Percentiles rank a stretch among this genome's conserved stretches.
Evolutionary conservation across 129 eudicot species (phyloP).

Genomic region (Oenanthe sinensis): DNA sequence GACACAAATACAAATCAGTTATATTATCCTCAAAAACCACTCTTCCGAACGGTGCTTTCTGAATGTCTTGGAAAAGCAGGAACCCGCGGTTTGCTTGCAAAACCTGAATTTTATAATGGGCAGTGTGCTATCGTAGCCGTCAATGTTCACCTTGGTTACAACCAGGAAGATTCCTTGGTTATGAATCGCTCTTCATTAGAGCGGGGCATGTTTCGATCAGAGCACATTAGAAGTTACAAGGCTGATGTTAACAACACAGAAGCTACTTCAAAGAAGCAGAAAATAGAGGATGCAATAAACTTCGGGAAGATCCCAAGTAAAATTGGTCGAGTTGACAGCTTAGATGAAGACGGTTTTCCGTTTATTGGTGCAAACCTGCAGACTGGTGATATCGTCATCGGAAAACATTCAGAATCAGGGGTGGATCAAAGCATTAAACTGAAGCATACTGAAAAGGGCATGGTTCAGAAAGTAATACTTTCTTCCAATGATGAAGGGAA

Average conservation of each 20-base stretch:
- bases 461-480: constrained; percentile 78
- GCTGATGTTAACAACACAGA: constrained; percentile 68
- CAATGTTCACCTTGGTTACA: constrained; percentile 74
- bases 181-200: constrained; percentile 87
- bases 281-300: constrained; percentile 39
- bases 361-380: constrained; percentile 70
- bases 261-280: constrained; percentile 38
- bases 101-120: constrained; percentile 42
- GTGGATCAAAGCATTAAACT: constrained; percentile 72
- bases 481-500: constrained; percentile 91
- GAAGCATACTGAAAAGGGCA: constrained; percentile 86
- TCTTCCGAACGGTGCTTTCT: constrained; percentile 54
- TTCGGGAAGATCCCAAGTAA: constrained; percentile 84
- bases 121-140: constrained; percentile 94
- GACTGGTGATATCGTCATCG: constrained; percentile 83
- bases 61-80: constrained; percentile 60
- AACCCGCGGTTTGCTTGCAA: constrained; percentile 31
- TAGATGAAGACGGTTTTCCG: constrained; percentile 94
- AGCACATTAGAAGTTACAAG: constrained; percentile 77
- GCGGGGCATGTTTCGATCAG: constrained; percentile 87
- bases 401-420: constrained; percentile 72
- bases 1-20: constrained; percentile 65
- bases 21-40: constrained; percentile 78
- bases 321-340: constrained; percentile 78
- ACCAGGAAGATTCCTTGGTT: constrained; percentile 88